A percentile compares a stretch with the other conserved stretches of the same genome.
Conservation (phyloP, 2,329 filamentous ascomycete genomes). For the Pyricularia sp. region DNA sequence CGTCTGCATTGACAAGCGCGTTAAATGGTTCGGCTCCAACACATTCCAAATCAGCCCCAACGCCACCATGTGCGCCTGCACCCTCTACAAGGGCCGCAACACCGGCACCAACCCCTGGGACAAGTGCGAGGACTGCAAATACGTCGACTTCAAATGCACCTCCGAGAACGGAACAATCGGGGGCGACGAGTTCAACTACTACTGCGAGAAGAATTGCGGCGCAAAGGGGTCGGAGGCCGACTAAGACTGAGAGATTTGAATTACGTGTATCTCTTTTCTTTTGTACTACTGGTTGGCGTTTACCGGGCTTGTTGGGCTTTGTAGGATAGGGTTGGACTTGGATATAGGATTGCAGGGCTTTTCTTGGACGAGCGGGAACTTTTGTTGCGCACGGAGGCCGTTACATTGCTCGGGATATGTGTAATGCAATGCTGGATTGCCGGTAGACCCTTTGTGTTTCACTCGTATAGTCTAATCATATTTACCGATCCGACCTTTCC, state of each 20-base stretch:
- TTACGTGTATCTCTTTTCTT: neutral
- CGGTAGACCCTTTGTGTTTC: too few relatives aligned
- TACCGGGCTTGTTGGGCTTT: neutral
- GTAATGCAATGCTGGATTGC: too few relatives aligned
- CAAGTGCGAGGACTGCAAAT: constrained; percentile 11
- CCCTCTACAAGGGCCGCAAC: constrained; percentile 9
- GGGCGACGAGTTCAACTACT: constrained; percentile 12
- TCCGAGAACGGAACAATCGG: constrained; percentile 9
- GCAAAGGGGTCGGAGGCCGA: constrained; percentile 9
- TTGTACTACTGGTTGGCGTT: neutral
- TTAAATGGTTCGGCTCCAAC: neutral
- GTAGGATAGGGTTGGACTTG: neutral
- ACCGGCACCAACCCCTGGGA: constrained; percentile 12
- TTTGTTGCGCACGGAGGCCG: too few relatives aligned
- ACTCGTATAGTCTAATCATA: too few relatives aligned
- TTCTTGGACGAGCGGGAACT: too few relatives aligned
- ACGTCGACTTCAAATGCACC: constrained; percentile 8
- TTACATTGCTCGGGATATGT: too few relatives aligned
- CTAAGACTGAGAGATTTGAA: neutral
- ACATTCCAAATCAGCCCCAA: neutral
- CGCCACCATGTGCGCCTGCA: constrained; percentile 10
- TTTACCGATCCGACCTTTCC: too few relatives aligned
- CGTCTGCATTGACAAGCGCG: neutral
- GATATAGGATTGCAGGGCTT: too few relatives aligned
- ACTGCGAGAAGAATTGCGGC: constrained; percentile 11